phyloP scores from a whole-genome alignment of 371 early-diverging fungal genomes.

The Amoeboradix gromovi region DNA sequence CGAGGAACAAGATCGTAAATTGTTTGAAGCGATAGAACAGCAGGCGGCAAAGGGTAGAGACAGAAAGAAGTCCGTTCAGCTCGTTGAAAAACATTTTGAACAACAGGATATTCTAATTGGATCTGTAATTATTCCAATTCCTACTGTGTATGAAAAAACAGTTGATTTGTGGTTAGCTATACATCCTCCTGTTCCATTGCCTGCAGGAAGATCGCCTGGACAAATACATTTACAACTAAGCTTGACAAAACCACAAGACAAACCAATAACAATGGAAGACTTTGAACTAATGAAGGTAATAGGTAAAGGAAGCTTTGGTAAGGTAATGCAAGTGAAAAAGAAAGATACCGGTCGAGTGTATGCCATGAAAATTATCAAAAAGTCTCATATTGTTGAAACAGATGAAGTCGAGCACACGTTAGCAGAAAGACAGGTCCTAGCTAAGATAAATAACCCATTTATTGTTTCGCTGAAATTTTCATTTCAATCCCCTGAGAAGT shows the following conservation, averaged over 20 bases:
- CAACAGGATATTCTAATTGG: not conserved
- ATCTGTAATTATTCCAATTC: not conserved
- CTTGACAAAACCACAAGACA: not conserved
- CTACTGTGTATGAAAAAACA: not conserved
- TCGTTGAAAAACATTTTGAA: not conserved
- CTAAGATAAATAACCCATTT: slow-evolving; percentile 34
- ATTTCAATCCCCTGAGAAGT: slow-evolving; percentile 32
- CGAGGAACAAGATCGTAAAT: not conserved
- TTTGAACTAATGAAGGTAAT: slow-evolving; percentile 80
- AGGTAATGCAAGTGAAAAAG: slow-evolving; percentile 83
- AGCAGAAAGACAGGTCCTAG: slow-evolving; percentile 48
- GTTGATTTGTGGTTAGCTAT: not conserved
- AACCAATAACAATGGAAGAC: slow-evolving; percentile 19
- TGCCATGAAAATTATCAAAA: slow-evolving; percentile 84
- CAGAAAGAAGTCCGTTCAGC: not conserved
- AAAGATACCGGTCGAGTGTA: slow-evolving; percentile 73
- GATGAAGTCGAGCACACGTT: slow-evolving; percentile 46
- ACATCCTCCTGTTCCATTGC: not conserved
- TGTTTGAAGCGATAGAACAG: not conserved
- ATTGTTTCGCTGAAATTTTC: slow-evolving; percentile 37
- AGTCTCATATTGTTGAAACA: slow-evolving; percentile 68
- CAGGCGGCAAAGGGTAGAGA: not conserved
- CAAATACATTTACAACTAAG: not conserved
- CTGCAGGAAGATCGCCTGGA: not conserved
- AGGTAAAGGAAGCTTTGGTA: slow-evolving; percentile 85